Evolutionary conservation across 495 filamentous ascomycete genomes (phyloP), one percentile per base, ranked within the genome.

Genomic region (Xylaria nigripes): DNA sequence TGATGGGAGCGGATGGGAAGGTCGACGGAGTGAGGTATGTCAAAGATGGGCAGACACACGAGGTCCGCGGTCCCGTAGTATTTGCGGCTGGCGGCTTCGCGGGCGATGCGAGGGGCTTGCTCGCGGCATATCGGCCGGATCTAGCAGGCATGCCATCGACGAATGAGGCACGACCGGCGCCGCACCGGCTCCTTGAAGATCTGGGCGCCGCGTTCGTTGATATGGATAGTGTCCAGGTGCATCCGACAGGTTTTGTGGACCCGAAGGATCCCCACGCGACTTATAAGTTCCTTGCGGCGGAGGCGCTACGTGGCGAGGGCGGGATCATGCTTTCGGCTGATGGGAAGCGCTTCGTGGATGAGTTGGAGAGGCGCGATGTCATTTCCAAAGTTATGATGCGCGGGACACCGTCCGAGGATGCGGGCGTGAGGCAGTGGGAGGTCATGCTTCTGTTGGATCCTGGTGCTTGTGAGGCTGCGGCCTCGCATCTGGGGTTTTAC

Each of bases 241-340:
- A 82, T 61, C 86, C 86, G 3, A 89, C 86, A 2, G 84, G 85
- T 47, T 81, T 90, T 45, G 76, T 89, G 3, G 86, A 89, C 64
- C 83, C 86, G 19, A 80, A 61, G 8, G 57, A 62, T 40, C 61
- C 69, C 3, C 12, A 29, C 1, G 55, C 62, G 6, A 54, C 61
- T 30, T 66, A 80, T 29, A 82, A 83, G 63, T 78, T 84, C 58
- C 71, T 83, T n/a, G 80, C 81, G 0, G 80, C 81, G 0, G 81
- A 84, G 63, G 68, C 80, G 44, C 61, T 84, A 25, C 62, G 80
- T 0, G 80, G 80, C 0, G 80, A 83, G 59, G 81, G 80, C 4
- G 81, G 80, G 0, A 71, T 83, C 13, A 45, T 84, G 15, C 59
- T 80, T 0, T 55, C 54, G n/a, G 45, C 61, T 6, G 50, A 64